Percentiles rank a stretch among this genome's conserved stretches.
Evolutionary conservation across 108 stramenopile genomes (phyloP).

Genomic region (Stephanodiscus triporus): DNA sequence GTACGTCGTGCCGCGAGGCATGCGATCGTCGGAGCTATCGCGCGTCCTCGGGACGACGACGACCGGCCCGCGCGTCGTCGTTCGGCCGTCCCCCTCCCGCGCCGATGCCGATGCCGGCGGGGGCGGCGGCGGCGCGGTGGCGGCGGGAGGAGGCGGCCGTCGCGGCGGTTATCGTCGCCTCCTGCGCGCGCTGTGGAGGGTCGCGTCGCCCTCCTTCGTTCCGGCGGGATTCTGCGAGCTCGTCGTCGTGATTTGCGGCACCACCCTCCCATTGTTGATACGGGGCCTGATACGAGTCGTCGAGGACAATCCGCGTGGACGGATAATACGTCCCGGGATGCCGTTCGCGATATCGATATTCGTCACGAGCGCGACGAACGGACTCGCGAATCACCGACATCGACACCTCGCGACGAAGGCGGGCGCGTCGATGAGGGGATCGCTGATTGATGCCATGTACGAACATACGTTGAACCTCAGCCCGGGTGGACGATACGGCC

Average conservation of each 20-base stretch:
- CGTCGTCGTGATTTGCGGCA: slow-evolving; percentile 31
- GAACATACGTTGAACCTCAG: slow-evolving; percentile 57
- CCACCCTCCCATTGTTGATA: slow-evolving; percentile 36
- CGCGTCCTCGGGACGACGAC: too few relatives aligned
- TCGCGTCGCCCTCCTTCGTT: slow-evolving; percentile 45
- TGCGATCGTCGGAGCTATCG: too few relatives aligned
- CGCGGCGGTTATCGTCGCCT: too few relatives aligned
- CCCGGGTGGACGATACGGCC: slow-evolving; percentile 53
- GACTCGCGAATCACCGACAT: slow-evolving; percentile 68
- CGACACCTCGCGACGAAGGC: slow-evolving; percentile 68
- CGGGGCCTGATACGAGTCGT: slow-evolving; percentile 25
- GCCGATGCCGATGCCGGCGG: too few relatives aligned
- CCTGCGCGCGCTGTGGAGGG: slow-evolving; percentile 44
- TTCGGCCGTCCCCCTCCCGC: too few relatives aligned
- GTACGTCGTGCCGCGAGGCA: too few relatives aligned
- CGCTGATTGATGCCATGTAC: slow-evolving; percentile 66
- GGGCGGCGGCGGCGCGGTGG: too few relatives aligned
- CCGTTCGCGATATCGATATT: slow-evolving; percentile 55
- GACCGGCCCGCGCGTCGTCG: too few relatives aligned
- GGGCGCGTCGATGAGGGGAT: slow-evolving; percentile 60
- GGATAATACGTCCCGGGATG: slow-evolving; percentile 40
- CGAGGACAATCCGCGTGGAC: slow-evolving; percentile 17
- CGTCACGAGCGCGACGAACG: slow-evolving; percentile 52
- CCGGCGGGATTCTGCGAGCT: slow-evolving; percentile 34
- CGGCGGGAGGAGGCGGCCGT: too few relatives aligned